Percentiles rank a stretch among this genome's conserved stretches.
Evolutionary conservation across 140 eudicot species (phyloP).

Genomic region (Cichorium intybus): DNA sequence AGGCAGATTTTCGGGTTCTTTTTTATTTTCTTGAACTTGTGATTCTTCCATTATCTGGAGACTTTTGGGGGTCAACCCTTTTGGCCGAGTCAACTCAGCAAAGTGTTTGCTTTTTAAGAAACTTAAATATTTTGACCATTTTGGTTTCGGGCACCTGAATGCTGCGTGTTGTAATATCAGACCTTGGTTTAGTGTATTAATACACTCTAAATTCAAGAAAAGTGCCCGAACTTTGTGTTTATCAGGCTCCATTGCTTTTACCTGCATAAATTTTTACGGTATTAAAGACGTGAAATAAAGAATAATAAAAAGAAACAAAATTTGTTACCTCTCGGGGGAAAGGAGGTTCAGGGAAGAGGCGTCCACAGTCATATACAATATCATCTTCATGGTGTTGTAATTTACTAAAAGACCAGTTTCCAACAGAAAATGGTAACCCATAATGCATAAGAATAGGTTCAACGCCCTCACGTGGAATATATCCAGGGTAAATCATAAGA

Average conservation of each 20-base stretch:
- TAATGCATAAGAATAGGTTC: slow-evolving; percentile 96
- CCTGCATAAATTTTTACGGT: slow-evolving; percentile 42
- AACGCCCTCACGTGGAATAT: slow-evolving; percentile 76
- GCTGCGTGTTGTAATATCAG: slow-evolving; percentile 67
- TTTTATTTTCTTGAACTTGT: slow-evolving; percentile 31
- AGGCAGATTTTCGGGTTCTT: slow-evolving; percentile 39
- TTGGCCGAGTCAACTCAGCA: slow-evolving; percentile 71
- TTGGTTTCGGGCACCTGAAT: slow-evolving; percentile 80
- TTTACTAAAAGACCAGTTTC: slow-evolving; percentile 96
- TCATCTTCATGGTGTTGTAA: slow-evolving; percentile 75
- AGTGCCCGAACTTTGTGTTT: slow-evolving; percentile 62
- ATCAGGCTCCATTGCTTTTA: slow-evolving; percentile 71
- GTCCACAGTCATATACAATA: slow-evolving; percentile 86
- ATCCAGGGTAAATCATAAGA: slow-evolving; percentile 94
- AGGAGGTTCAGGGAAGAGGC: slow-evolving; percentile 98
- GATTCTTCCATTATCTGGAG: slow-evolving; percentile 54
- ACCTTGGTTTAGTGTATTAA: slow-evolving; percentile 84
- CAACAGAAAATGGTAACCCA: slow-evolving; percentile 86
- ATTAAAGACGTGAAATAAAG: neutral
- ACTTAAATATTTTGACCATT: slow-evolving; percentile 88
- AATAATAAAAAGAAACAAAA: neutral
- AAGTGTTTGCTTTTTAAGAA: slow-evolving; percentile 79
- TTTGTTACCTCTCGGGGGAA: slow-evolving; percentile 82
- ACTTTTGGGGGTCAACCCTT: slow-evolving; percentile 52
- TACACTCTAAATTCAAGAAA: slow-evolving; percentile 71